A percentile compares a stretch with the other conserved stretches of the same genome.
These are phyloP conservation scores for Patellaria atrata DNA, from an alignment of 495 filamentous ascomycete genomes.

Conservation along the genomic window DNA sequence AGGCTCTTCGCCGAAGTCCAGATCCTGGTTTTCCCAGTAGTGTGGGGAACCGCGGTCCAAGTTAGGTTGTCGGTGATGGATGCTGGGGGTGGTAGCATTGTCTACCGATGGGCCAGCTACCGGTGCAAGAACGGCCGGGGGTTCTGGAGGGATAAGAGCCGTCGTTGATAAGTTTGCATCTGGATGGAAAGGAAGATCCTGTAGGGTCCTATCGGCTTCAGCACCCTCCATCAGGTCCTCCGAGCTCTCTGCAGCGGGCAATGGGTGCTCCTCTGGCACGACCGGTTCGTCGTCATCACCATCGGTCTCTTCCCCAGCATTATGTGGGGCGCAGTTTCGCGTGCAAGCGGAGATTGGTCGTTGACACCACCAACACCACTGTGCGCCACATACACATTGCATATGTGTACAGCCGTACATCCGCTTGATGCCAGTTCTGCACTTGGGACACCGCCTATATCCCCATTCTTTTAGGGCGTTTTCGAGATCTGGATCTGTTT, in stretches of 20 bases:
- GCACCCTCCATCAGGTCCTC: too few relatives aligned
- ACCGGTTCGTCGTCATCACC: conserved; percentile 3
- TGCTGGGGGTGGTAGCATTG: too few relatives aligned
- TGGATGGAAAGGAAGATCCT: too few relatives aligned
- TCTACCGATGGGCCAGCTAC: too few relatives aligned
- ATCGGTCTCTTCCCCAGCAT: neutral
- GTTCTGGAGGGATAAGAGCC: too few relatives aligned
- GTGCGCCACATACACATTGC: conserved; percentile 23
- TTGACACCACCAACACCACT: conserved; percentile 25
- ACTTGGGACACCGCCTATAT: conserved; percentile 24
- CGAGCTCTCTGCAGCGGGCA: too few relatives aligned
- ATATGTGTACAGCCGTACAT: conserved; percentile 27
- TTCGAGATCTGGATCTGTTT: conserved; percentile 14
- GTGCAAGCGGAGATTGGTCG: conserved; percentile 11
- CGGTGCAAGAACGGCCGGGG: too few relatives aligned
- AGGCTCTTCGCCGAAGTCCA: conserved; percentile 21
- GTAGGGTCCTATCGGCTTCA: too few relatives aligned
- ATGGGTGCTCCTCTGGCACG: too few relatives aligned
- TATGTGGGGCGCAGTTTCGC: conserved; percentile 1
- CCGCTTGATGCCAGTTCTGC: conserved; percentile 22
- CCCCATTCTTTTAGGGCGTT: conserved; percentile 17
- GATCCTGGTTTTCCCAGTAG: conserved; percentile 10
- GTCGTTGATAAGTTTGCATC: too few relatives aligned
- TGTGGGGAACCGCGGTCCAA: conserved; percentile 12
- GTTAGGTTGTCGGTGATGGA: conserved; percentile 6